A percentile compares a stretch with the other conserved stretches of the same genome.
Conservation (phyloP, 768 basidiomycete genomes). For the Mycena rebaudengoi region DNA sequence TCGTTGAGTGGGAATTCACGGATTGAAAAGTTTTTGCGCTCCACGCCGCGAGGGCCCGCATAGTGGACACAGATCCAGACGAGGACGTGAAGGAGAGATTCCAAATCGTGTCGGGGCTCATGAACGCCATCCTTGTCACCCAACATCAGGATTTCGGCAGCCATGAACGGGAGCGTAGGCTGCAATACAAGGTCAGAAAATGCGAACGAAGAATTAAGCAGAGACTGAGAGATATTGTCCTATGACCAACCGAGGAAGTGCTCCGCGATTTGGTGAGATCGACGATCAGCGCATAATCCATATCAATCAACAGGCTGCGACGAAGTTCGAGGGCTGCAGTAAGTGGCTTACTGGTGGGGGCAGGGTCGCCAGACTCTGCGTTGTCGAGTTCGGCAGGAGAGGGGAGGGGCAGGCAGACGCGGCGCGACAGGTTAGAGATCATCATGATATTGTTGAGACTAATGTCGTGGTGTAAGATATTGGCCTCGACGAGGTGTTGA, state of each 20-base stretch:
- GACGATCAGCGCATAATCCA: background rate
- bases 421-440: background rate
- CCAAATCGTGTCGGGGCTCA: conserved; percentile 10
- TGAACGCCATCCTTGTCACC: background rate
- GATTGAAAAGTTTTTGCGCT: conserved; percentile 19
- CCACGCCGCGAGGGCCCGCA: background rate
- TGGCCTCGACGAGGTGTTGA: background rate
- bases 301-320: background rate
- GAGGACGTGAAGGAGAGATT: conserved; percentile 12
- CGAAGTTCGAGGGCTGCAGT: background rate
- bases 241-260: background rate
- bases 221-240: background rate
- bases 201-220: background rate
- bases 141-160: background rate
- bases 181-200: background rate
- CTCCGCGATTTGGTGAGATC: background rate
- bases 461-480: conserved; percentile 5
- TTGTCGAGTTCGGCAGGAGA: background rate
- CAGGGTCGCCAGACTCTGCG: background rate
- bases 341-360: background rate
- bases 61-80: conserved; percentile 14
- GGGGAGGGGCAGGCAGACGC: background rate
- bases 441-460: conserved; percentile 16
- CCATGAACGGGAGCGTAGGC: conserved; percentile 15
- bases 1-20: background rate